A percentile compares a stretch with the other conserved stretches of the same genome.
Conservation (phyloP, 2,329 filamentous ascomycete species). For the Colletotrichum camelliae region DNA sequence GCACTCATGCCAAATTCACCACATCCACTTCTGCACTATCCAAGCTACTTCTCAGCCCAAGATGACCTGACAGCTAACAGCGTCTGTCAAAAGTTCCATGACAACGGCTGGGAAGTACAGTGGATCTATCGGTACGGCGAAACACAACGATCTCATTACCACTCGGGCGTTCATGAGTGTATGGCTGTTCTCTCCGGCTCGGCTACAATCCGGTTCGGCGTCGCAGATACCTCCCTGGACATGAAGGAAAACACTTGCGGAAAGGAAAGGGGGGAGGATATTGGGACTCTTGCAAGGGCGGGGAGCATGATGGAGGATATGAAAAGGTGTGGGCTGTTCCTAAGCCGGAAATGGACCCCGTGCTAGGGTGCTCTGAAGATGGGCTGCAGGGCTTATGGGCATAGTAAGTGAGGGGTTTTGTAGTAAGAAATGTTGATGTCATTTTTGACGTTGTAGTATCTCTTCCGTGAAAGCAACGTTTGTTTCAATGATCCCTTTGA, state of each 20-base stretch:
- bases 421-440: no score
- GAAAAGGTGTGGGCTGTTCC: neutral
- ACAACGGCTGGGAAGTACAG: neutral
- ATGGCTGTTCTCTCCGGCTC: neutral
- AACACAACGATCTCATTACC: neutral
- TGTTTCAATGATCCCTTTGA: no score
- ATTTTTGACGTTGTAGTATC: no score
- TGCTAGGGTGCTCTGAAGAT: neutral
- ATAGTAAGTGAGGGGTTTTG: no score
- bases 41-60: neutral
- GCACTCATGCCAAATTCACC: neutral
- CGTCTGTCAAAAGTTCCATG: neutral
- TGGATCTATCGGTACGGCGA: neutral
- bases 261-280: accelerated
- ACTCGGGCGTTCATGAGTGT: neutral
- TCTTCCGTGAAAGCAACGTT: no score
- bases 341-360: neutral
- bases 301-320: neutral
- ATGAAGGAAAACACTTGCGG: neutral
- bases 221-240: neutral
- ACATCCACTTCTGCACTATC: neutral
- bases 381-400: neutral
- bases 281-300: neutral
- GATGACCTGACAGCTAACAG: neutral
- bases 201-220: neutral